These are phyloP conservation scores for Tubosaeta sp. DNA, from an alignment of 768 basidiomycete genomes.

Conservation along the genomic window DNA sequence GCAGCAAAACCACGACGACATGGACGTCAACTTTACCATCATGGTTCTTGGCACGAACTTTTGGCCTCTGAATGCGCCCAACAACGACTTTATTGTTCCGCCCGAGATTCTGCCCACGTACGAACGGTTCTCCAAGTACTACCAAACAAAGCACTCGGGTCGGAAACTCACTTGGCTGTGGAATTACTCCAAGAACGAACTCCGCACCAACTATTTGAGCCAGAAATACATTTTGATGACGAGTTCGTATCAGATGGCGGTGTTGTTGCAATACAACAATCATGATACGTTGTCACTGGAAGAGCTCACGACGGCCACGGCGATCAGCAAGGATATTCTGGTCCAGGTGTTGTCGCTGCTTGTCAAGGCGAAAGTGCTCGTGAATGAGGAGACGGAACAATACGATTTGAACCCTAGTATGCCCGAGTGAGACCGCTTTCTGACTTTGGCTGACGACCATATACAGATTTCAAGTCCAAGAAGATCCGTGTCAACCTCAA, in stretches of 20 bases:
- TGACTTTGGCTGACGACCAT: neutral
- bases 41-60: slow-evolving; percentile 95
- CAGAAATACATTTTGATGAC: slow-evolving; percentile 97
- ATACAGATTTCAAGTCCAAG: slow-evolving; percentile 81
- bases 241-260: slow-evolving; percentile 90
- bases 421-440: slow-evolving; percentile 6
- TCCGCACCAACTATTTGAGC: slow-evolving; percentile 86
- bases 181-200: slow-evolving; percentile 97
- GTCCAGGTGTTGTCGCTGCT: slow-evolving; percentile 59
- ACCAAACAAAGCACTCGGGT: slow-evolving; percentile 89
- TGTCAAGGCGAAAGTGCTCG: slow-evolving; percentile 83
- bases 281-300: slow-evolving; percentile 80
- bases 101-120: slow-evolving; percentile 82
- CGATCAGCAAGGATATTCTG: slow-evolving; percentile 75
- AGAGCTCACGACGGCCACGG: slow-evolving; percentile 76
- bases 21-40: slow-evolving; percentile 86
- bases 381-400: slow-evolving; percentile 84
- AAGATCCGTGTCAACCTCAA: slow-evolving; percentile 92
- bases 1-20: slow-evolving; percentile 79
- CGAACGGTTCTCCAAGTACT: slow-evolving; percentile 89
- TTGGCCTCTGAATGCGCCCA: slow-evolving; percentile 87
- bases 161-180: slow-evolving; percentile 97
- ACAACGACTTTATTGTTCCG: slow-evolving; percentile 86
- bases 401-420: slow-evolving; percentile 87
- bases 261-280: slow-evolving; percentile 91